Base-by-base conservation (phyloP, 2,329 filamentous ascomycete species). In the Pseudogymnoascus sp. region DNA sequence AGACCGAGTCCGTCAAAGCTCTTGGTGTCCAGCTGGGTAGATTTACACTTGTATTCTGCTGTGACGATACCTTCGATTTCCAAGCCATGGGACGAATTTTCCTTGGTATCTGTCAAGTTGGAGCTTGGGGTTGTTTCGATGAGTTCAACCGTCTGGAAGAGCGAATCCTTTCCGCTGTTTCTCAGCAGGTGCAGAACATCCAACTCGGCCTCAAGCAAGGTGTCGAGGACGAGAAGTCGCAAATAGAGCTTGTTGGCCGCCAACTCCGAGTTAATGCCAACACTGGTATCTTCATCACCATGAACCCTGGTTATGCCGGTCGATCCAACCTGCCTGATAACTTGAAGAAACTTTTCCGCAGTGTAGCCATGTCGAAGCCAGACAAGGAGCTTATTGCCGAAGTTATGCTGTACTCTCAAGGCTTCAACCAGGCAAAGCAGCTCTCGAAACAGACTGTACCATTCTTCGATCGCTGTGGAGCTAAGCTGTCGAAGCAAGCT, bases 61-160 rank as follows among this genome's bases (percentile, higher is more conserved):
- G 94, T 78, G 94, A 99, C 72, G 94, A 99, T 75, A 99, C 94
- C 0, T 99, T 99, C 70, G 94, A 99, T 74, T 99, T 97, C 80
- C 94, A 99, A 71, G 94, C 94, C 58, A 99, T 99, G 94, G 95
- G 95, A 12, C 90, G 94, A 67, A 99, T 99, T 69, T 99, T 99
- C 82, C 81, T 99, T 35, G 94, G 94, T 81, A 96, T 99, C 64
- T 99, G 95, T 73, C 94, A 99, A 74, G 94, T 99, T 57, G 94
- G 94, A 73, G 94, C 94, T 4, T 99, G 94, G 94, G 95, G 95
- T 70, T 99, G 94, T 79, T 99, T 99, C 75, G 94, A 99, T 71
- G 94, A 99, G 78, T 99, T 99, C 81, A 99, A 99, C 76, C 90
- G 94, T 82, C 81, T 99, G 18, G 94, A 99, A 71, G 94, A 99